Base-by-base conservation (phyloP, 75 land plant genomes). In the Isoetes taiwanensis region DNA sequence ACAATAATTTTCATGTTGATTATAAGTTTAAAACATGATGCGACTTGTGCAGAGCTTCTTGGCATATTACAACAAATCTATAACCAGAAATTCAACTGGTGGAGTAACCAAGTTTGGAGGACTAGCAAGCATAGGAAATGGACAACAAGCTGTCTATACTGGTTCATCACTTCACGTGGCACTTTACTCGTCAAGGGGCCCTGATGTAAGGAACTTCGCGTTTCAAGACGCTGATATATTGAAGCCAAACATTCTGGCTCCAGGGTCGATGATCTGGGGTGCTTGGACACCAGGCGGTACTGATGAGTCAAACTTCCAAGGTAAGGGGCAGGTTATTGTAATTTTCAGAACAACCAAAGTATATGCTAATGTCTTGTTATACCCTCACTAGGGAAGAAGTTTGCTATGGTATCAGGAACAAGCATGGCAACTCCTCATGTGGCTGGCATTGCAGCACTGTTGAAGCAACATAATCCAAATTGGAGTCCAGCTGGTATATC, bases 381-480 rank as follows among this genome's bases (percentile, higher is more conserved):
- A 10, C 10, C n/a, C 11, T 43, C 43, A 35, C 28, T 52, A 85
- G 90, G 86, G 6, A 21, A 79, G 46, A 60, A 60, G 17, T 89
- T 84, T 60, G 96, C 96, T 5, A 61, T 81, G 42, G 19, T 84
- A 23, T 89, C 96, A 32, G 96, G 96, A 19, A 89, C 96, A 14
- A 84, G 96, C 59, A 89, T 89, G 96, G 89, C 96, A 42, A 43
- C 83, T 3, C 96, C 96, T 5, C 96, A 89, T 63, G 70, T 79
- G 0, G 85, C 83, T 0, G 90, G 96, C 30, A 60, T 89, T 39
- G 90, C 90, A 27, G 96, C 96, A 24, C 71, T 84, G 1, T 29
- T 89, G 30, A 76, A 72, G 62, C 81, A 84, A 50, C 8, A 8
- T 2, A 59, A 78, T 34, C 90, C 85, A 0, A 64, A 64, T 0